Evolutionary conservation across 306 rosid genomes (phyloP), one percentile per base, ranked within the genome.

Genomic region (Dalbergia cochinchinensis): DNA sequence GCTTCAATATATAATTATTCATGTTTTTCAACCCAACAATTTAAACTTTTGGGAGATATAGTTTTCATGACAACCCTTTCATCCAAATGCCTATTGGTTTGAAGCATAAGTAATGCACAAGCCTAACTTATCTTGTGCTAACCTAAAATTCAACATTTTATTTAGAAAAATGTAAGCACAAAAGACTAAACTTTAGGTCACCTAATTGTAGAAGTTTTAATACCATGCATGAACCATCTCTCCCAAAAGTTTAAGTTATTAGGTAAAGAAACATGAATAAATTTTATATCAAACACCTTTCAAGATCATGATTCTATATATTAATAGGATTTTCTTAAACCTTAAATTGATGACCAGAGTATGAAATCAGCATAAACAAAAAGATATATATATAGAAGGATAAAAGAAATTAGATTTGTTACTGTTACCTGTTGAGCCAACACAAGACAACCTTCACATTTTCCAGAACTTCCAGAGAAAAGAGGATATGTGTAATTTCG

Each of bases 341-440:
- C 34, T 76, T 22, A 63, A 31, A 3, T 50, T 42, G 72, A 37
- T 35, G 18, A 69, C 45, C 51, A 62, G 26, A 62, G 22, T 35
- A 34, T 37, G 77, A 37, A 48, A 57, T 71, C 63, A 45, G 34
- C 76, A 68, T 47, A 74, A 81, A 33, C 7, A 59, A 72, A 65
- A 67, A 74, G 20, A 31, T 64, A 62, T 69, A 62, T 69, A 75
- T n/a, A 69, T 61, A 70, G 72, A 81, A 54, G 19, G 18, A 70
- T 22, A 59, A 79, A 78, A 69, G 42, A 31, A 78, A 78, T 74
- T 58, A 34, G 63, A 69, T 74, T 60, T 53, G 11, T 63, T 61
- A 64, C 71, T 39, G 50, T 76, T 86, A 96, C 99, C 99, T 96
- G 99, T 65, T 93, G 99, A 58, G 98, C 99, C 82, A 96, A 44